Percentiles rank a stretch among this genome's conserved stretches.
Evolutionary conservation across 139 green algal species (phyloP).

Genomic region (Micromonas commoda): DNA sequence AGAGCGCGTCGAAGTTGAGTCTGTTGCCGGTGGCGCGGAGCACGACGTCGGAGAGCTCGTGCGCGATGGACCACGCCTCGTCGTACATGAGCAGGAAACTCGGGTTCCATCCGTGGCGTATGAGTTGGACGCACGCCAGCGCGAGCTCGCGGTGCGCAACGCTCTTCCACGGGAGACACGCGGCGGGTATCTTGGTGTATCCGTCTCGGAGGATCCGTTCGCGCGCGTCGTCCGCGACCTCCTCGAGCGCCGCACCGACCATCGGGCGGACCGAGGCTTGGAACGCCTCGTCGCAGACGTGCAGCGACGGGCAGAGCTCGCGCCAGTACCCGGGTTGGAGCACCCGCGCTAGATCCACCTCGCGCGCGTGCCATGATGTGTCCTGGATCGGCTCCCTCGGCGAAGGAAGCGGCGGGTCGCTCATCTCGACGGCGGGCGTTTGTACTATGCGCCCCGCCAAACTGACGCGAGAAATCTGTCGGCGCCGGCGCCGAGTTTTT

Average conservation of each 20-base stretch:
- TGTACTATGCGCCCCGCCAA: too few species aligned
- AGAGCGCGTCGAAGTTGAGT: slow-evolving; percentile 56
- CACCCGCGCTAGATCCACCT: neutral
- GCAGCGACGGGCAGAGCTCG: neutral
- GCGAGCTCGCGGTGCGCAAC: neutral
- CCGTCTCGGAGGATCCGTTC: neutral
- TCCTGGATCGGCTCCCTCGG: neutral
- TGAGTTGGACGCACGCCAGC: neutral
- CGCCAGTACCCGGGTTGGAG: neutral
- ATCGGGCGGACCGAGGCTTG: neutral
- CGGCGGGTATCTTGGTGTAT: neutral
- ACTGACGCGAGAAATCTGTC: too few species aligned
- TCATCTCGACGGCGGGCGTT: neutral
- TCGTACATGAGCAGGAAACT: slow-evolving; percentile 49
- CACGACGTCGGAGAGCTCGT: slow-evolving; percentile 31
- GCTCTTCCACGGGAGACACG: neutral
- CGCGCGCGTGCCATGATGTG: neutral
- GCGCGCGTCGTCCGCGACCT: neutral
- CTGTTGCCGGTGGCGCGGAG: slow-evolving; percentile 41
- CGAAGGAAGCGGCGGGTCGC: neutral
- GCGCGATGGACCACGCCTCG: slow-evolving; percentile 35
- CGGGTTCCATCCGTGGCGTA: neutral
- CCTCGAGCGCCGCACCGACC: neutral
- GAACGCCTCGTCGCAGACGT: neutral
- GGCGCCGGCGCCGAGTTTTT: neutral